A percentile compares a stretch with the other conserved stretches of the same genome.
Evolutionary conservation across 2,329 filamentous ascomycete species (phyloP).

Genomic region (Colletotrichum liaoningense): DNA sequence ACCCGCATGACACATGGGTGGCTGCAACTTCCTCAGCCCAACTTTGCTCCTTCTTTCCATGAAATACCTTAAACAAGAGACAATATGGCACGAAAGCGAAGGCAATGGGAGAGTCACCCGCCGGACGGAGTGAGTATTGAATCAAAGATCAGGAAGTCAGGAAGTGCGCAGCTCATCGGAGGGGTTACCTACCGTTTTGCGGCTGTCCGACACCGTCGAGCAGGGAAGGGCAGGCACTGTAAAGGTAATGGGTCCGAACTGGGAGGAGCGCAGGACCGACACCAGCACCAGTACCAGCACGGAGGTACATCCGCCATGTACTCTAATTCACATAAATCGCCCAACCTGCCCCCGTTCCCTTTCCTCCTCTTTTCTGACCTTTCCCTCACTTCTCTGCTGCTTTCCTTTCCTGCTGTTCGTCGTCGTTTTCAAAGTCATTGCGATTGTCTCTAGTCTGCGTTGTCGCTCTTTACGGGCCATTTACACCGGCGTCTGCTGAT

Average conservation of each 20-base stretch:
- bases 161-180: not conserved
- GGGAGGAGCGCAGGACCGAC: not conserved
- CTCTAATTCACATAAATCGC: conserved; percentile 34
- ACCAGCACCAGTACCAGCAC: not conserved
- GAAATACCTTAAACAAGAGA: not conserved
- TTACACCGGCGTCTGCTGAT: not conserved
- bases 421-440: not conserved
- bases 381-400: conserved; percentile 25
- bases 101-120: not conserved
- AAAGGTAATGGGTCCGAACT: conserved; percentile 1
- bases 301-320: conserved; percentile 22
- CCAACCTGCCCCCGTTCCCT: conserved; percentile 32
- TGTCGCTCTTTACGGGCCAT: not conserved
- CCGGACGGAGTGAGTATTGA: no score
- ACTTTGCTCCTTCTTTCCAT: not conserved
- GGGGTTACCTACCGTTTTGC: conserved; percentile 9
- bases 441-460: not conserved
- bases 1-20: not conserved
- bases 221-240: conserved; percentile 16
- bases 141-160: not conserved
- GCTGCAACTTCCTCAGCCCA: not conserved
- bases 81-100: not conserved
- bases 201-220: not conserved
- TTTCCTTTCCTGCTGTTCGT: conserved; percentile 19
- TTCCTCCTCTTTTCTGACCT: conserved; percentile 17